Percentiles rank a stretch among this genome's conserved stretches.
Conservation (phyloP, 1,284 basidiomycete genomes). For the Mycosarcoma mackinlayi region DNA sequence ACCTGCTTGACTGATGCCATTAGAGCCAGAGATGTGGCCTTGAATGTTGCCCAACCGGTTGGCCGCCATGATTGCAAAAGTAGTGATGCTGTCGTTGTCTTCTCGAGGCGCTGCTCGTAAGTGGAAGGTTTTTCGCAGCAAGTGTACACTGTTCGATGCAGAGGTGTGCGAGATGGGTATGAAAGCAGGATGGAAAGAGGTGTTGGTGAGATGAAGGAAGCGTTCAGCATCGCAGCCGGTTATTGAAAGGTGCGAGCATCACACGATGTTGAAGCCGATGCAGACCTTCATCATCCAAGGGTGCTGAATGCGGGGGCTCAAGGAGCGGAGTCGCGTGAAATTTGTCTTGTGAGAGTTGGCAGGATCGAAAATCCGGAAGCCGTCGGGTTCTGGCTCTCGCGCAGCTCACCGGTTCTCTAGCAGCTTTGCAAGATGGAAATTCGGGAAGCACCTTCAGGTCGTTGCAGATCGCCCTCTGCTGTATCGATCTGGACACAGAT, state of each 20-base stretch:
- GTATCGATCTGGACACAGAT: not conserved
- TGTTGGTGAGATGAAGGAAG: not conserved
- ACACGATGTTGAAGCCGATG: constrained; percentile 9
- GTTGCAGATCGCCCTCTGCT: not conserved
- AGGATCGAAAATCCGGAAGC: constrained; percentile 14
- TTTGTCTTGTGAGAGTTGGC: constrained; percentile 36
- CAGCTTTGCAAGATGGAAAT: not conserved
- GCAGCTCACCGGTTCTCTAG: not conserved
- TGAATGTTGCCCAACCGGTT: constrained; percentile 50
- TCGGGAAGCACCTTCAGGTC: not conserved
- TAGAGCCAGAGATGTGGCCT: constrained; percentile 42
- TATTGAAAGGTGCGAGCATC: constrained; percentile 5
- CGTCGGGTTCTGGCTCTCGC: not conserved
- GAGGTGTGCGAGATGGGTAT: constrained; percentile 1
- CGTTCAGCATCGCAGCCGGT: constrained; percentile 5
- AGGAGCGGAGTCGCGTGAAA: constrained; percentile 10
- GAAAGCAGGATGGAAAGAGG: constrained; percentile 5
- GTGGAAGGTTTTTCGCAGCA: not conserved
- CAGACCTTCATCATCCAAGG: constrained; percentile 10
- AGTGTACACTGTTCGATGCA: too few species aligned
- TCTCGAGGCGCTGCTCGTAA: not conserved
- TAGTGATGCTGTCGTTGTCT: not conserved
- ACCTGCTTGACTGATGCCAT: constrained; percentile 47
- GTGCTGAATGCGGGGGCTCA: constrained; percentile 28
- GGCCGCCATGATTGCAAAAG: constrained; percentile 36